These are phyloP conservation scores for Infundibulicybe gibba DNA, from an alignment of 768 basidiomycete species.

Conservation along the genomic window DNA sequence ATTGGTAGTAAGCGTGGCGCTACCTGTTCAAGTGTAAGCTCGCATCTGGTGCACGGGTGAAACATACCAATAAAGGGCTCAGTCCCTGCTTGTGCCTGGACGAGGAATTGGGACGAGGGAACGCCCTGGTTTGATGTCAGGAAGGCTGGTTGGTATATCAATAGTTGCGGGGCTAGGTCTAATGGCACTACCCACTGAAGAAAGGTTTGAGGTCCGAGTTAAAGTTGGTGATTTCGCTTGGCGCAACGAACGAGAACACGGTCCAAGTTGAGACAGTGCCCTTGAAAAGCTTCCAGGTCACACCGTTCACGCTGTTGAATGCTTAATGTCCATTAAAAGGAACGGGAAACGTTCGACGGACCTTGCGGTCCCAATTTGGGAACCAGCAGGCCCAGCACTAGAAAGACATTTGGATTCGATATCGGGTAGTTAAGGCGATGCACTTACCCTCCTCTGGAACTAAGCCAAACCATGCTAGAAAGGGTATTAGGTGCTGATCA, in stretches of 20 bases:
- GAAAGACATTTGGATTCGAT: neutral
- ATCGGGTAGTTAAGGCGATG: neutral
- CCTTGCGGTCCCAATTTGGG: conserved; percentile 23
- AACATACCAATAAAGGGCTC: conserved; percentile 27
- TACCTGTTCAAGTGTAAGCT: conserved; percentile 12
- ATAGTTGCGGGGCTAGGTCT: neutral
- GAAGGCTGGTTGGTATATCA: conserved; percentile 13
- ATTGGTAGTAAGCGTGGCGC: conserved; percentile 24
- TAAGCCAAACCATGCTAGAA: conserved; percentile 31
- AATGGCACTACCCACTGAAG: conserved; percentile 16
- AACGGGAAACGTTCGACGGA: conserved; percentile 2
- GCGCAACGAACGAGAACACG: conserved; percentile 29
- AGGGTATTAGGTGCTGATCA: neutral
- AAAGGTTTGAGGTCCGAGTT: conserved; percentile 27
- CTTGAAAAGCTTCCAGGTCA: conserved; percentile 25
- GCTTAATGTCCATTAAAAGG: neutral
- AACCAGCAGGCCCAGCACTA: conserved; percentile 26
- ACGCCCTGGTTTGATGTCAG: conserved; percentile 23
- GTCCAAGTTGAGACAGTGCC: conserved; percentile 28
- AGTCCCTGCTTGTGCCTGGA: conserved; percentile 29
- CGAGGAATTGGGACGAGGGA: conserved; percentile 23
- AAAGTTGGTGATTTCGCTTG: conserved; percentile 25
- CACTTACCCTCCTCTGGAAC: conserved; percentile 25
- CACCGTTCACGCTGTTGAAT: conserved; percentile 13
- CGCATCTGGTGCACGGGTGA: neutral